Evolutionary conservation across 2,329 filamentous ascomycete genomes (phyloP), one percentile per base, ranked within the genome.

Genomic region (Exutisphaerella laricina): DNA sequence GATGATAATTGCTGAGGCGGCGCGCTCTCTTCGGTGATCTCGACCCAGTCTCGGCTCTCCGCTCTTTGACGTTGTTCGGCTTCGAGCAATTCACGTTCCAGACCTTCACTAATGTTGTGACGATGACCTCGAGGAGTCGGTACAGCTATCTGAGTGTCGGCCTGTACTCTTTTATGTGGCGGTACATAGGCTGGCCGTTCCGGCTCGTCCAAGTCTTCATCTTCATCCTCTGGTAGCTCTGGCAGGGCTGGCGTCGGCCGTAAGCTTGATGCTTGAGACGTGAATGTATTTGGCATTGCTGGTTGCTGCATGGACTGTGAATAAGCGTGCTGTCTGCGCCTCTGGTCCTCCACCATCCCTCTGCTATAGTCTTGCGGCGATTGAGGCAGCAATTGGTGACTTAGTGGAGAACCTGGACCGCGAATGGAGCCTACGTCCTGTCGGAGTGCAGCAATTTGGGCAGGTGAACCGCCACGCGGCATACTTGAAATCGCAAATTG

Each of bases 61-160:
- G 30, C 22, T 29, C 57, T 46, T 13, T 60, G 66, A 56, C 90
- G 86, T 58, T 92, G 90, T 57, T 94, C 86, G 4, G 85, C 83
- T 58, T 89, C 85, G 37, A 92, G 84, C 43, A 94, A 83, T 54
- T 92, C 88, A 49, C 82, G 83, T 61, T 95, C 88, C 17, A 94
- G 73, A 33, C 80, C 86, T 50, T 82, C 77, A 57, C 83, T 88
- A 29, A 86, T 74, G 54, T 88, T 88, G 55, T 89, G 84, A 43
- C 73, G 73, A 62, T 81, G 77, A 26, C 74, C 74, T 52, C 74
- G 73, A 44, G 79, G 79, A 38, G 73, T 80, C 7, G 79, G 79
- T 34, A 79, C 73, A 18, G 73, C 74, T 54, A 82, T 79, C 43
- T 77, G 7, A 70, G 71, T 53, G 36, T 59, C 53, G 23, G 55